These are phyloP conservation scores for Grigorovia yakushimaensis DNA, from an alignment of 805 yeast species.

Conservation along the genomic window DNA sequence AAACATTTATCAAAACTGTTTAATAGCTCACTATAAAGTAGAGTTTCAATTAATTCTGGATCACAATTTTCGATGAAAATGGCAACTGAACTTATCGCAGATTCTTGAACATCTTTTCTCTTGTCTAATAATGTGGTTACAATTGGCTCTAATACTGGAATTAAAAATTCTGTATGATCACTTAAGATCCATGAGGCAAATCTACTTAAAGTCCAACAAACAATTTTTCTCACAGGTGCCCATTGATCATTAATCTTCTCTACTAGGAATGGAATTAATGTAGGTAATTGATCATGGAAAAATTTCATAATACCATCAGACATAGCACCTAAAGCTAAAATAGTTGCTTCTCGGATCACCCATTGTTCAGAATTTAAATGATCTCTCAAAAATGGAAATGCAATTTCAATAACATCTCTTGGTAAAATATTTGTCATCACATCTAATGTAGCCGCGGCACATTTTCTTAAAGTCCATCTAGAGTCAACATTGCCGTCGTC, in stretches of 20 bases:
- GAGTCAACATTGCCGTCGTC: slow-evolving; percentile 59
- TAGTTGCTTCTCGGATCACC: slow-evolving; percentile 89
- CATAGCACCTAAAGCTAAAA: slow-evolving; percentile 90
- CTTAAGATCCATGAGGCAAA: slow-evolving; percentile 73
- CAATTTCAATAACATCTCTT: slow-evolving; percentile 49
- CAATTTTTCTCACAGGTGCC: slow-evolving; percentile 81
- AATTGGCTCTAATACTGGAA: slow-evolving; percentile 70
- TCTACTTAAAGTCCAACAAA: slow-evolving; percentile 93
- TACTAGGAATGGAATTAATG: slow-evolving; percentile 74
- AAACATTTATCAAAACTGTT: slow-evolving; percentile 68
- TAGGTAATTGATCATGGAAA: slow-evolving; percentile 64
- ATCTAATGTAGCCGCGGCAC: slow-evolving; percentile 90
- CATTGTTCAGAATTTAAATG: slow-evolving; percentile 63
- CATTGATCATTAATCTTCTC: slow-evolving; percentile 66
- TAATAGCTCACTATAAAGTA: slow-evolving; percentile 52
- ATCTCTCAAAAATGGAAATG: slow-evolving; percentile 68
- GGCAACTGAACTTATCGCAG: slow-evolving; percentile 83
- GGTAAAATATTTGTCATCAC: slow-evolving; percentile 63
- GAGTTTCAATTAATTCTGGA: slow-evolving; percentile 47
- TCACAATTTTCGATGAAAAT: slow-evolving; percentile 74
- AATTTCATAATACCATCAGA: slow-evolving; percentile 77
- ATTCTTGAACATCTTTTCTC: slow-evolving; percentile 90
- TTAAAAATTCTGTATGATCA: slow-evolving; percentile 59
- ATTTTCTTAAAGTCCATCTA: slow-evolving; percentile 87
- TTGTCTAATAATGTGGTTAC: slow-evolving; percentile 67